Base-by-base conservation (phyloP, 2,329 filamentous ascomycete species). In the Fusarium decemcellulare region DNA sequence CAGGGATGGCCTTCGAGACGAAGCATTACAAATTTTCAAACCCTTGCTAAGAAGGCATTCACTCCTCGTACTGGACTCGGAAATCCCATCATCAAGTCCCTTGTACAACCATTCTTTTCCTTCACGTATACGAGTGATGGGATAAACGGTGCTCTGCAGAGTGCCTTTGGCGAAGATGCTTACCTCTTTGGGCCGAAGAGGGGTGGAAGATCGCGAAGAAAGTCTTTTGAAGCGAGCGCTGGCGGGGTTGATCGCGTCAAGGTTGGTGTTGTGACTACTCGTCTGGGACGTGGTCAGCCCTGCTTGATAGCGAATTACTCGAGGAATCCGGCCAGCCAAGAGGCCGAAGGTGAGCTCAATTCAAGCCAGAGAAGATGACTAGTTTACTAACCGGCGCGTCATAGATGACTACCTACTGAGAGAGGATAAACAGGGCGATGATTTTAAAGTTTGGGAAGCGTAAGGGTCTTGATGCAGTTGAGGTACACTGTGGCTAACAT, bases 401-500 rank as follows among this genome's bases (percentile, higher is more conserved):
- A 2, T n/a, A 70, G 64, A 65, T n/a, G 58, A 65, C 12, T 56
- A 55, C 9, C n/a, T 67, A 6, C 52, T 32, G 0, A 53, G 58
- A 0, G 48, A 67, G 18, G 64, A 67, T 7, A 15, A 62, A 0
- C 54, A 67, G 15, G n/a, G 2, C 0, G 34, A 39, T 0, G 67
- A 67, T 2, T 70, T 70, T 27, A 65, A 52, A 14, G 40, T 44
- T 1, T 68, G 61, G 67, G 56, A 67, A 60, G 64, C 67, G 67
- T 65, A 27, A 23, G 67, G 14, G 10, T 23, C 7, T 32, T 12
- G 4, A 10, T 12, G 8, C 0, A 3, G 2, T 1, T 1, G 0
- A 2, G 4, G 4, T 11, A 5, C 3, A 32, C 23, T 5, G 23
- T 23, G 23, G 23, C 58, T 65, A 14, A 68, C 46, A 4, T 12